These are phyloP conservation scores for Aechmea fasciata DNA, from an alignment of 176 grass and related monocot species.

Conservation along the genomic window DNA sequence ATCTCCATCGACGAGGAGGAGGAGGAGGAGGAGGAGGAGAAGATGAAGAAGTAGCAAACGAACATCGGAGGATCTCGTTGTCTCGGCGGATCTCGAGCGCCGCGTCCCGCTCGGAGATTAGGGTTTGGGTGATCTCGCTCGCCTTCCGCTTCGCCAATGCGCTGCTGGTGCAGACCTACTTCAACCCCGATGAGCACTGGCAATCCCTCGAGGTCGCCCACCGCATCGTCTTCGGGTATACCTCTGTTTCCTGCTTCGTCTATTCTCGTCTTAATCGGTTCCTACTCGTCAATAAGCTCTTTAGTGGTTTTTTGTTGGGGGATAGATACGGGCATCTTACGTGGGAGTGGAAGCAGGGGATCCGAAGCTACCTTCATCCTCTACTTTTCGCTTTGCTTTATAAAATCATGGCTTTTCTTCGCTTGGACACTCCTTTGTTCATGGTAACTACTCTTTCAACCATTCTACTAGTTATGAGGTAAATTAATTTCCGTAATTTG, in stretches of 20 bases:
- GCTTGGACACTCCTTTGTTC: slow-evolving; percentile 54
- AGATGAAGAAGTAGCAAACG: background rate
- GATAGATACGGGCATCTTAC: slow-evolving; percentile 85
- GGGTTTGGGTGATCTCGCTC: slow-evolving; percentile 43
- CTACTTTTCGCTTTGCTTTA: slow-evolving; percentile 63
- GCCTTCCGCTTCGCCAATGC: slow-evolving; percentile 61
- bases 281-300: background rate
- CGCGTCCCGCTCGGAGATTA: slow-evolving; percentile 21
- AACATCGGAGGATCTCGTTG: background rate
- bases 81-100: background rate
- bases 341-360: slow-evolving; percentile 83
- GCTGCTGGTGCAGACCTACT: slow-evolving; percentile 76
- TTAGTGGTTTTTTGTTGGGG: slow-evolving; percentile 13
- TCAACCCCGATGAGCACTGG: slow-evolving; percentile 96
- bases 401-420: slow-evolving; percentile 59
- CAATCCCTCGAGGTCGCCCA: slow-evolving; percentile 94
- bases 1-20: background rate
- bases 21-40: background rate
- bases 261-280: slow-evolving; percentile 6
- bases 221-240: slow-evolving; percentile 67
- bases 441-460: slow-evolving; percentile 42
- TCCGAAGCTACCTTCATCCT: slow-evolving; percentile 77
- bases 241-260: background rate
- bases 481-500: too few species aligned
- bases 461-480: too few species aligned